Base-by-base conservation (phyloP, 306 rosid species). In the Pyrus pyrifolia region DNA sequence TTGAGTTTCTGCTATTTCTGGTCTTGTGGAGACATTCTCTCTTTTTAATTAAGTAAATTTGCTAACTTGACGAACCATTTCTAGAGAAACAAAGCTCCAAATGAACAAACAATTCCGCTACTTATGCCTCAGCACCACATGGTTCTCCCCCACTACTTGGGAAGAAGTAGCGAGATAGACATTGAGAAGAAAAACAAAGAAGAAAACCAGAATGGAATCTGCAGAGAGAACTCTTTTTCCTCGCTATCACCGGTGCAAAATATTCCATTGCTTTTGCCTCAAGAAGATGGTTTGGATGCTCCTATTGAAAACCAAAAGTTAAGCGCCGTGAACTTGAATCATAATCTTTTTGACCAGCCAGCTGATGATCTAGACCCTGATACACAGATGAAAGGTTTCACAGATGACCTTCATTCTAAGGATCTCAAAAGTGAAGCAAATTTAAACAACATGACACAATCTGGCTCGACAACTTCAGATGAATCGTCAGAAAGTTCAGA, bases 111-210 rank as follows among this genome's bases (percentile, higher is more conserved):
- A 33, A 83, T 86, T 70, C 89, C 89, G 15, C 72, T 86, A 18
- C 85, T 86, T 49, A 80, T 86, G 87, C 89, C 89, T 61, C 87
- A 83, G 31, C 87, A 86, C 71, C 81, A 86, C 78, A 83, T 83
- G 85, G 89, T 83, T 72, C 69, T 86, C 62, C 89, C 89, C 35
- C 89, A 80, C 73, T 86, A 86, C 81, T 59, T 83, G 85, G 85
- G 87, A 83, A 86, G 60, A 80, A 80, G 81, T 53, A 77, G 63
- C 6, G 82, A 76, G 49, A 77, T 23, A 42, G 65, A 76, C 80
- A 45, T 85, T 12, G 67, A 77, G 68, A 77, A 23, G 53, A 67
- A 57, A 8, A 76, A n/a, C 51, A n/a, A 49, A 23, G 79, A 76
- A 68, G 83, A 74, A 57, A 71, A 70, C 49, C 78, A 58, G 17